Conservation (phyloP, 2,329 filamentous ascomycete genomes). For the Colletotrichum navitas region DNA sequence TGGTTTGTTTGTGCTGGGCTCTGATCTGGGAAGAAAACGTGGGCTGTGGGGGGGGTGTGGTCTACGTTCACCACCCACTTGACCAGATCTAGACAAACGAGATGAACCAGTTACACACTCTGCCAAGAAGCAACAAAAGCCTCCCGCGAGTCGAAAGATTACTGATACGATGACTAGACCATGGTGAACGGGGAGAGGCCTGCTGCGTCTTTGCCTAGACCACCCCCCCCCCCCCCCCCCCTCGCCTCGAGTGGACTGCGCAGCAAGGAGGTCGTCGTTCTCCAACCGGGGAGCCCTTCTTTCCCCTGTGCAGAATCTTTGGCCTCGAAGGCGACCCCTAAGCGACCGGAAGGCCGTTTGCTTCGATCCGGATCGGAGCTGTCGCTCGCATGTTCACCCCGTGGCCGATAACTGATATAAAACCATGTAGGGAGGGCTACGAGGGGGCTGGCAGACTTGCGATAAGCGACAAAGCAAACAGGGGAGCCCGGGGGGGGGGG, state of each 20-base stretch:
- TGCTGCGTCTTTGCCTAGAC: background rate
- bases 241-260: background rate
- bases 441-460: background rate
- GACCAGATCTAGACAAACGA: background rate
- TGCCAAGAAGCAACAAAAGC: background rate
- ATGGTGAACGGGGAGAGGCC: background rate
- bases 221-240: no score
- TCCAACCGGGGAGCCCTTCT: background rate
- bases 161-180: background rate
- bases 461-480: constrained; percentile 15
- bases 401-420: background rate
- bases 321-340: background rate
- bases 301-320: background rate
- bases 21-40: background rate
- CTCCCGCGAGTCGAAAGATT: background rate
- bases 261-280: background rate
- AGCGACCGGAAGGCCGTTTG: background rate
- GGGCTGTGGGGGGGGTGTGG: background rate
- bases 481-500: background rate
- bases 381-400: background rate
- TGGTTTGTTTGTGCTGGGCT: background rate
- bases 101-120: background rate
- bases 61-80: background rate
- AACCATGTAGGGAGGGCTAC: background rate
- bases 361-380: background rate